These are phyloP conservation scores for Xylaria venustula DNA, from an alignment of 495 filamentous ascomycete species.

Conservation along the genomic window DNA sequence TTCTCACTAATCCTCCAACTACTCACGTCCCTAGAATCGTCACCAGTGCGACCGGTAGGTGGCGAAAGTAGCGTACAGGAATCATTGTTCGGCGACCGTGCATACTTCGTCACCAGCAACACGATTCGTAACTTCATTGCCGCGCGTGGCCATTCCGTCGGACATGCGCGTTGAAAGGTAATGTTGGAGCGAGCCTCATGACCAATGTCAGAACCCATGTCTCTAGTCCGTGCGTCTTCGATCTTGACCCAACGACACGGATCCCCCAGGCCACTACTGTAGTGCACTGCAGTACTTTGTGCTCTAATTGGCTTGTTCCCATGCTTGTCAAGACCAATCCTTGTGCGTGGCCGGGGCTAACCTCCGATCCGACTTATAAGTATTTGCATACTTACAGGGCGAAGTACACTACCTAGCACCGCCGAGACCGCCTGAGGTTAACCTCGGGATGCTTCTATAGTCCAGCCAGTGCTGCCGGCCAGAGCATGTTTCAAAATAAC, in stretches of 20 bases:
- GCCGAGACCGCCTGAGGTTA: background rate
- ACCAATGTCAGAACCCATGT: too few relatives aligned
- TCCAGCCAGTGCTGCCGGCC: background rate
- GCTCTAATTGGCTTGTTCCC: too few relatives aligned
- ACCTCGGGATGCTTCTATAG: background rate
- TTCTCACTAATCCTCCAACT: background rate
- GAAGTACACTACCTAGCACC: too few relatives aligned
- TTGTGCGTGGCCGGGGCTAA: too few relatives aligned
- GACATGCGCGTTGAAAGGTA: background rate
- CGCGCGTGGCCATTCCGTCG: background rate
- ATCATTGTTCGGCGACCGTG: too few relatives aligned
- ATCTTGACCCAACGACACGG: slow-evolving; percentile 9
- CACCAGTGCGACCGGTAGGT: too few relatives aligned
- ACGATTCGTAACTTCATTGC: background rate
- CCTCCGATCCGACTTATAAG: too few relatives aligned
- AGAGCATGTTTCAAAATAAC: background rate
- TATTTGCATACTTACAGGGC: background rate
- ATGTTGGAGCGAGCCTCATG: background rate
- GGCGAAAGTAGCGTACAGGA: background rate
- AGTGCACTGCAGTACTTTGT: background rate
- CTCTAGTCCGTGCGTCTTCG: slow-evolving; percentile 5
- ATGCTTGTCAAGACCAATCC: too few relatives aligned
- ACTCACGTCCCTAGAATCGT: background rate
- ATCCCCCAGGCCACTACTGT: background rate
- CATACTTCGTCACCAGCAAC: too few relatives aligned